Evolutionary conservation across 73 alveolate genomes (phyloP).

Genomic region (Tetrahymena thermophila): DNA sequence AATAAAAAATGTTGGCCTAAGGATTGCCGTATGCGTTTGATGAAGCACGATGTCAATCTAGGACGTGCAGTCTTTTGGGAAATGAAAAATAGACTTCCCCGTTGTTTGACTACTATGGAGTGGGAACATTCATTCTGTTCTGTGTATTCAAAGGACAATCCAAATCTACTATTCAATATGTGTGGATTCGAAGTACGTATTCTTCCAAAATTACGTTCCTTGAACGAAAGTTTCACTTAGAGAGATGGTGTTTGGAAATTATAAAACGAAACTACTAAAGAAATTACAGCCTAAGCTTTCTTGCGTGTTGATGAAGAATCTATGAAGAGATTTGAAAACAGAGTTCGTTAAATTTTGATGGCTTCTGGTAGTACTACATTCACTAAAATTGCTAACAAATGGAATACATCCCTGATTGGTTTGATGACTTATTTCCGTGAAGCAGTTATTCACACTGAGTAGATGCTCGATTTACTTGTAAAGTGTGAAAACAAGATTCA

Average conservation of each 20-base stretch:
- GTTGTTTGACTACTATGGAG: constrained; percentile 95
- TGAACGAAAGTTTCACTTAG: constrained; percentile 88
- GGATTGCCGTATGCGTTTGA: constrained; percentile 99
- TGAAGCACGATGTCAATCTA: constrained; percentile 99
- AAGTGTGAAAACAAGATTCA: constrained; percentile 94
- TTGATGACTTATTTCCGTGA: constrained; percentile 99
- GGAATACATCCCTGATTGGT: constrained; percentile 97
- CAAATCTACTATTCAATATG: constrained; percentile 98
- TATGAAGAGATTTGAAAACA: constrained; percentile 93
- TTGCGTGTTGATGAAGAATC: constrained; percentile 98
- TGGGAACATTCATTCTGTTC: constrained; percentile 99
- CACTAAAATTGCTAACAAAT: constrained; percentile 99
- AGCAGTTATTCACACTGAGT: constrained; percentile 98
- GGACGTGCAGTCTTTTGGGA: constrained; percentile 99
- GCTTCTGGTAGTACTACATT: constrained; percentile 99
- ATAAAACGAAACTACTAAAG: constrained; percentile 98
- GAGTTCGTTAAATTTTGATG: constrained; percentile 96
- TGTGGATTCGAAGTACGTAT: constrained; percentile 99
- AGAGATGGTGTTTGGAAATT: constrained; percentile 99
- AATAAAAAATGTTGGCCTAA: constrained; percentile 99
- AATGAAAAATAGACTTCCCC: constrained; percentile 97
- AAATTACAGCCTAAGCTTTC: constrained; percentile 99
- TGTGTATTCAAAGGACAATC: constrained; percentile 99
- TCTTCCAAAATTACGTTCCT: constrained; percentile 90
- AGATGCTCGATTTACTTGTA: constrained; percentile 96